Evolutionary conservation across 495 filamentous ascomycete species (phyloP).

Genomic region (Xylona heveae): DNA sequence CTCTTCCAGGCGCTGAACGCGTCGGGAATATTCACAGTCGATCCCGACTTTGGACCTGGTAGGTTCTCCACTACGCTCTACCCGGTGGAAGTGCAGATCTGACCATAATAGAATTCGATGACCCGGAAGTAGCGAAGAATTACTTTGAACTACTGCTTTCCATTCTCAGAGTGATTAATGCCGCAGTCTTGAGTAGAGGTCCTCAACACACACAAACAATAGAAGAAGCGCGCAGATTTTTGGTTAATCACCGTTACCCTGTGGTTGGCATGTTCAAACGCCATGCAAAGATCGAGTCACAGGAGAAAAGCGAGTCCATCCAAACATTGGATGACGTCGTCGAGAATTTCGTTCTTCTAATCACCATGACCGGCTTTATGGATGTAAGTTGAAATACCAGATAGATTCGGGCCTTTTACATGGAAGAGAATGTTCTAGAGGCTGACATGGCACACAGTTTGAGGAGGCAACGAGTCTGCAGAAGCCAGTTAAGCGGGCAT

Average conservation of each 20-base stretch:
- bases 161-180: constrained; percentile 62
- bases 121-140: constrained; percentile 45
- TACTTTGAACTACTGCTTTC: constrained; percentile 69
- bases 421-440: constrained; percentile 6
- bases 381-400: constrained; percentile 23
- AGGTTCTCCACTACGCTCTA: constrained; percentile 13
- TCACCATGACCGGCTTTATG: constrained; percentile 36
- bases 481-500: constrained; percentile 13
- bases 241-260: constrained; percentile 54
- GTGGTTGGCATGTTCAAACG: constrained; percentile 85
- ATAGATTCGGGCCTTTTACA: constrained; percentile 1
- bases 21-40: constrained; percentile 65
- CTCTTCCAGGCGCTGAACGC: constrained; percentile 67
- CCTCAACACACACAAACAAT: constrained; percentile 58
- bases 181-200: constrained; percentile 57
- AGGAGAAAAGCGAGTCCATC: too few relatives aligned
- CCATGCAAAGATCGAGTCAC: constrained; percentile 52
- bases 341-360: constrained; percentile 35
- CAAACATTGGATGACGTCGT: constrained; percentile 33
- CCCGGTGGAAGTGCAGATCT: neutral
- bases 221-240: constrained; percentile 50
- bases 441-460: constrained; percentile 14
- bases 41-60: constrained; percentile 82
- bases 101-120: constrained; percentile 31
- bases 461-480: constrained; percentile 22